Evolutionary conservation across 768 basidiomycete species (phyloP).

Genomic region (Phlebiopsis gigantea): DNA sequence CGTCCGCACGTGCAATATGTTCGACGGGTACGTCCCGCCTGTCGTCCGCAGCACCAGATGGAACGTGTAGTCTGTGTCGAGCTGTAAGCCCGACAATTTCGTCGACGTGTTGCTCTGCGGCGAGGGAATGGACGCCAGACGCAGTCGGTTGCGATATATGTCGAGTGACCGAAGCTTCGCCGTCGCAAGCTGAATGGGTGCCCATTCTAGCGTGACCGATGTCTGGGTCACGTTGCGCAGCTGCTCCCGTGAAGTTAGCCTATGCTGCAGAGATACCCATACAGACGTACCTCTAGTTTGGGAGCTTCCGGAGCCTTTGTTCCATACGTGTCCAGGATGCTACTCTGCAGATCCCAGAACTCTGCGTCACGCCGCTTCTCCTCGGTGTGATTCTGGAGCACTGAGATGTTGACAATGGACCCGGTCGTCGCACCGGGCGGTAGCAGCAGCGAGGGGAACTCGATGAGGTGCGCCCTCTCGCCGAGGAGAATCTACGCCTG

Average conservation of each 20-base stretch:
- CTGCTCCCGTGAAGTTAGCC: no score
- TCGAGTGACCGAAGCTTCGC: slow-evolving; percentile 85
- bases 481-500: slow-evolving; percentile 76
- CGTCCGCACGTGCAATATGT: slow-evolving; percentile 75
- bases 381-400: slow-evolving; percentile 80
- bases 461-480: slow-evolving; percentile 92
- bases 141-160: slow-evolving; percentile 87
- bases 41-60: slow-evolving; percentile 91
- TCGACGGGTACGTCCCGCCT: slow-evolving; percentile 86
- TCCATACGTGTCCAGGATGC: slow-evolving; percentile 76
- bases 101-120: slow-evolving; percentile 82
- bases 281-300: slow-evolving; percentile 56
- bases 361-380: slow-evolving; percentile 77
- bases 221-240: slow-evolving; percentile 96
- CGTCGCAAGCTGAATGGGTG: slow-evolving; percentile 74
- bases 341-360: slow-evolving; percentile 81
- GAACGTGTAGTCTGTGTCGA: slow-evolving; percentile 87
- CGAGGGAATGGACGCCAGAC: slow-evolving; percentile 81
- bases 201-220: slow-evolving; percentile 96
- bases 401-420: slow-evolving; percentile 95
- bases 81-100: slow-evolving; percentile 76
- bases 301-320: slow-evolving; percentile 62
- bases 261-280: neutral
- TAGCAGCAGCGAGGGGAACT: slow-evolving; percentile 93
- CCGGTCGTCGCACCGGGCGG: slow-evolving; percentile 91